Evolutionary conservation across 352 stramenopile genomes (phyloP), one percentile per base, ranked within the genome.

Genomic region (Phytopythium mirpurense): DNA sequence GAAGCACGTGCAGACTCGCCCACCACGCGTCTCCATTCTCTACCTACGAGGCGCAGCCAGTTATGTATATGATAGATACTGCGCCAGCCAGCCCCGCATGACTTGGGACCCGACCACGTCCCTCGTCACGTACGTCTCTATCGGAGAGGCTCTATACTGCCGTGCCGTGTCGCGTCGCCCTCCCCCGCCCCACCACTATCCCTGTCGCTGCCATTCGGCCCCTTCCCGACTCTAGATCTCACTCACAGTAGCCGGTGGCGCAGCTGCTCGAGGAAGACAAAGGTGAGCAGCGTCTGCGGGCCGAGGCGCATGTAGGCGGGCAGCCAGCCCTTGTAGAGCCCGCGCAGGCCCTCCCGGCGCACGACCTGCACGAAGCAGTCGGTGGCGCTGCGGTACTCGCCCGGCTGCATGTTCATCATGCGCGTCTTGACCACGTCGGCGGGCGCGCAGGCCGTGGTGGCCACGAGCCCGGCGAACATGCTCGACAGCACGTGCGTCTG

Each of bases 321-420:
- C 18, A 88, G 66, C 82, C 82, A 93, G 37, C 84, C 84, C 60
- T 91, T 90, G 69, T 90, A 95, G 27, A 95, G 54, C 4, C 84
- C 84, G 8, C 72, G 72, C 38, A 93, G 26, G 16, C 84, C 82
- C 62, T 93, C 84, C 51, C 86, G 62, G 53, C 83, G 71, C 18
- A 91, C 64, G 19, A 95, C 72, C 64, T 92, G 81, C 38, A 86
- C 48, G 60, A 95, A 88, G 56, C 84, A 95, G 60, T 92, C 83
- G 1, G 82, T 81, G 31, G 84, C 78, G 35, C 71, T 87, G 56
- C 76, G 76, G 68, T 93, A 93, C 43, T 93, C 82, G 56, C 75
- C 71, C 49, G 86, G 62, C 35, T 83, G 77, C 79, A 88, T 90
- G 62, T 90, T 90, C 82, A 93, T 93, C 29, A 93, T 51, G 18